Evolutionary conservation across 805 yeast species (phyloP), one percentile per base, ranked within the genome.

Genomic region (Wickerhamiella bombiphila): DNA sequence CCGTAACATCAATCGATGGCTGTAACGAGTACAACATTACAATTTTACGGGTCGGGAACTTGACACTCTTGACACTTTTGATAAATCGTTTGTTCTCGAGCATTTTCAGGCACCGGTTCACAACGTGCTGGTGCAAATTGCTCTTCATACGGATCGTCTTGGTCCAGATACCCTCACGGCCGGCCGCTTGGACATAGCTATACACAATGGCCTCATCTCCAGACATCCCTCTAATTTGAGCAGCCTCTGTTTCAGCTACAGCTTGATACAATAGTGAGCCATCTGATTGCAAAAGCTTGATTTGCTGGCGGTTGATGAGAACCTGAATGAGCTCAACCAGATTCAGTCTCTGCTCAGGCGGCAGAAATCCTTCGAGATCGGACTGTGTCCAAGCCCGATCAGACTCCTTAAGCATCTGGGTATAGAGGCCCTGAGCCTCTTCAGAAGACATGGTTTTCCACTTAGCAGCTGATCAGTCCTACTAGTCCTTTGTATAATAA

Each of bases 81-180:
- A 93, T 85, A 57, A 72, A 77, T 32, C 91, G 66, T 53, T 82
- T 91, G 19, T 68, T 63, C 52, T 86, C 96, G 45, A 86, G 60
- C 17, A 77, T 63, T 53, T 86, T 86, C 52, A 86, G 63, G 52
- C 93, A 80, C 53, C 93, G 69, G 33, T 70, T 66, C 8, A 86
- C 94, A n/a, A 86, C 78, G 54, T 82, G 93, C 51, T 83, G 94
- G 56, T 86, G 95, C 43, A 86, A 61, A 51, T 85, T 85, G 11
- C 95, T 80, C 52, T 78, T 76, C 8, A 86, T 82, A 54, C 81
- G 81, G 48, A 86, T 72, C 6, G 94, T 81, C 59, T 82, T 83
- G 9, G 94, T 80, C 96, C 96, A 86, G 37, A 86, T 83, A 32
- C 96, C 96, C 59, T 86, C 96, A 57, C 97, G 67, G 3, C 91